phyloP scores from a whole-genome alignment of 768 basidiomycete genomes.

The Pleurotus ostreatus region DNA sequence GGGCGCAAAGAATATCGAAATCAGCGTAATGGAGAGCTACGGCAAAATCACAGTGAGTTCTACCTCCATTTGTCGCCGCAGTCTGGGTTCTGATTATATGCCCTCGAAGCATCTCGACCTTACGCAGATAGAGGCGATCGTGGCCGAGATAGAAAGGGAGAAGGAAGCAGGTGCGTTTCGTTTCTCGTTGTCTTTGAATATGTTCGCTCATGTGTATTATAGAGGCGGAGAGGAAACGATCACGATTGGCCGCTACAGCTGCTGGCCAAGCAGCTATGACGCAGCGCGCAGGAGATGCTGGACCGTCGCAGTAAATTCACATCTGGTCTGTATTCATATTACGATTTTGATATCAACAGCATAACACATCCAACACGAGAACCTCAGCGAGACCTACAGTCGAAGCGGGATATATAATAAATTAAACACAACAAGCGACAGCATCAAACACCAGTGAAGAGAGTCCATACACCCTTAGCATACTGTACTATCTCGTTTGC shows the following conservation, averaged over 20 bases:
- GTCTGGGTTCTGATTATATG: background rate
- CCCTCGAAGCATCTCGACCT: constrained; percentile 72
- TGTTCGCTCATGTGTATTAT: constrained; percentile 17
- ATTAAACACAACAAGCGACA: background rate
- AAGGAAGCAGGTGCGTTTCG: constrained; percentile 81
- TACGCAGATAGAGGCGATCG: constrained; percentile 86
- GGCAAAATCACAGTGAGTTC: constrained; percentile 80
- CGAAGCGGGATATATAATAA: background rate
- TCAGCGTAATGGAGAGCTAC: constrained; percentile 95
- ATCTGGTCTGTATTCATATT: background rate
- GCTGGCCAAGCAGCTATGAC: constrained; percentile 89
- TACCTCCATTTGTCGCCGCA: background rate
- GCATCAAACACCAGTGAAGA: constrained; percentile 68
- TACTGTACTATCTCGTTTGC: constrained; percentile 87
- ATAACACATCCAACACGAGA: too few relatives aligned
- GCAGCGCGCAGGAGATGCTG: constrained; percentile 41
- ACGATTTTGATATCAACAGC: too few relatives aligned
- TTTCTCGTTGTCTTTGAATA: background rate
- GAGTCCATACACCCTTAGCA: constrained; percentile 76
- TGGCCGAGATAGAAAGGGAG: constrained; percentile 91
- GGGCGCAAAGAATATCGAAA: constrained; percentile 99
- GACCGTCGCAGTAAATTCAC: constrained; percentile 10
- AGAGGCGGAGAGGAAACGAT: constrained; percentile 95
- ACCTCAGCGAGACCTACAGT: too few relatives aligned
- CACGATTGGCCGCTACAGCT: constrained; percentile 85